A percentile compares a stretch with the other conserved stretches of the same genome.
Conservation (phyloP, 2,329 filamentous ascomycete genomes). For the Venturia effusa region DNA sequence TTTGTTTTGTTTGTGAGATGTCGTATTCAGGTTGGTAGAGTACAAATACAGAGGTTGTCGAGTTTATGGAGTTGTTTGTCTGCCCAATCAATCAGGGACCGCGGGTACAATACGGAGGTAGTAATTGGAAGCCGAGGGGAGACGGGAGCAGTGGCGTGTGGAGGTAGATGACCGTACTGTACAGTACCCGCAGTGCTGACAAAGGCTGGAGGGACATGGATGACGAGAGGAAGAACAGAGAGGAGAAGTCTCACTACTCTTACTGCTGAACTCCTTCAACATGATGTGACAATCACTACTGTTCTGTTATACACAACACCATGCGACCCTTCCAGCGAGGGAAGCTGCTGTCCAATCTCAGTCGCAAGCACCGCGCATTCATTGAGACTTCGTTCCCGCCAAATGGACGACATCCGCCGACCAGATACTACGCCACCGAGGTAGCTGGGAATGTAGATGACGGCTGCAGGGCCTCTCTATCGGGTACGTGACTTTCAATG, state of each 20-base stretch:
- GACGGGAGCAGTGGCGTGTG: background rate
- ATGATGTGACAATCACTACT: background rate
- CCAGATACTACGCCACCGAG: conserved; percentile 8
- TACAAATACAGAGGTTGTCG: background rate
- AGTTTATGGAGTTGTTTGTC: background rate
- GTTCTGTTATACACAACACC: background rate
- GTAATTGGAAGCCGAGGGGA: background rate
- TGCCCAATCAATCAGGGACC: background rate
- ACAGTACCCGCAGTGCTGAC: background rate
- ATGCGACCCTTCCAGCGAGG: conserved; percentile 9
- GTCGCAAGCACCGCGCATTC: conserved; percentile 8
- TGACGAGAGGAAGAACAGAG: background rate
- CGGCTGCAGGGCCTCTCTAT: background rate
- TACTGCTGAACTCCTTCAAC: background rate
- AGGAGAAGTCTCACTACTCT: background rate
- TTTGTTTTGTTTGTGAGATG: background rate
- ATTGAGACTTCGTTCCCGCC: background rate
- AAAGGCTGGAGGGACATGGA: background rate
- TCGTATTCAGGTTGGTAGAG: background rate
- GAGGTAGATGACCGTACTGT: background rate
- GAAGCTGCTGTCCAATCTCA: conserved; percentile 6
- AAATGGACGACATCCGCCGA: background rate
- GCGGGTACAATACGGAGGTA: too few species aligned
- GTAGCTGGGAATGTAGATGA: background rate
- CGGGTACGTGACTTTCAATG: background rate